A percentile compares a stretch with the other conserved stretches of the same genome.
phyloP scores from a whole-genome alignment of 2,329 filamentous ascomycete species.

The Pseudogymnoascus sp. region DNA sequence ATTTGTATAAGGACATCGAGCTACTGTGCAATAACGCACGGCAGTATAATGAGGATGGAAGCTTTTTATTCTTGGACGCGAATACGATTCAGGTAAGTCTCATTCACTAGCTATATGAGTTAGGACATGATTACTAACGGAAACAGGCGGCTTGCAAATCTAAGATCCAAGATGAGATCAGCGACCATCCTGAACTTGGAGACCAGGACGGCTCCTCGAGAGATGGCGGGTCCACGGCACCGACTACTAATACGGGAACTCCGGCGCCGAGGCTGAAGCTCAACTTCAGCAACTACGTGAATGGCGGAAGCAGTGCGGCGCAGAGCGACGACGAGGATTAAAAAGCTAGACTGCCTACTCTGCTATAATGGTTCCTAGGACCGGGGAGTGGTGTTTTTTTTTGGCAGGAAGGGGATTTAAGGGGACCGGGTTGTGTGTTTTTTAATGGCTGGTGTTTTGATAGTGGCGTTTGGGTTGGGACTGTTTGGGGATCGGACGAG shows the following conservation, averaged over 20 bases:
- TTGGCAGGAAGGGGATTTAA: not conserved
- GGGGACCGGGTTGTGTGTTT: not conserved
- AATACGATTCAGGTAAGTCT: constrained; percentile 79
- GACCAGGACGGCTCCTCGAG: constrained; percentile 41
- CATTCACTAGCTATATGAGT: not conserved
- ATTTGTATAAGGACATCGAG: constrained; percentile 75
- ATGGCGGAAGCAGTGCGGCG: constrained; percentile 35
- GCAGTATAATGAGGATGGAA: constrained; percentile 95
- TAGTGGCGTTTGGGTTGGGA: not conserved
- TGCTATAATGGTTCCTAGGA: constrained; percentile 8
- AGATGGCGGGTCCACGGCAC: constrained; percentile 34
- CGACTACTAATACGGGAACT: constrained; percentile 55
- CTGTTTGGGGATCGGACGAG: not conserved
- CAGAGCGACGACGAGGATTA: constrained; percentile 48
- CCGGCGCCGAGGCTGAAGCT: constrained; percentile 58
- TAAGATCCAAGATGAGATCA: constrained; percentile 47
- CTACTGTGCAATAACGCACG: constrained; percentile 85
- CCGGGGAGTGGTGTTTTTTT: constrained; percentile 8
- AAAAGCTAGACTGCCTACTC: constrained; percentile 10
- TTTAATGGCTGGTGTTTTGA: constrained; percentile 9
- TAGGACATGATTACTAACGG: constrained; percentile 29
- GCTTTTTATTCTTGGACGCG: constrained; percentile 84
- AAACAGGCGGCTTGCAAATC: constrained; percentile 49
- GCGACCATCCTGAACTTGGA: constrained; percentile 47
- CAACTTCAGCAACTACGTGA: constrained; percentile 42